Percentiles rank a stretch among this genome's conserved stretches.
phyloP scores from a whole-genome alignment of 2,329 filamentous ascomycete genomes.

The Epichloe gansuensis region DNA sequence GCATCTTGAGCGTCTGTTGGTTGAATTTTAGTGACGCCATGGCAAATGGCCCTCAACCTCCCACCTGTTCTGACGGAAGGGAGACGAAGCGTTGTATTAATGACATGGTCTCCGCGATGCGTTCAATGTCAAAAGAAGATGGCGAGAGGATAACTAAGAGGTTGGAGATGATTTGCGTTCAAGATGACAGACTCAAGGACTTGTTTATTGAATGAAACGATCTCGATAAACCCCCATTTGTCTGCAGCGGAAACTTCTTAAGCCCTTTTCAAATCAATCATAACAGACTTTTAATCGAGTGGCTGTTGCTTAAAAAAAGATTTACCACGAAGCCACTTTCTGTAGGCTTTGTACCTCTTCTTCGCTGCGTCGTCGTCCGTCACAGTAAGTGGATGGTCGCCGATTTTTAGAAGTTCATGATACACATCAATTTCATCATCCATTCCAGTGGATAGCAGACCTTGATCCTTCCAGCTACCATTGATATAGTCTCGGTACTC shows the following conservation, averaged over 20 bases:
- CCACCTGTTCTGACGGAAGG: not conserved
- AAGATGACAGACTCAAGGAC: not conserved
- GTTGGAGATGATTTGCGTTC: not conserved
- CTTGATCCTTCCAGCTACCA: constrained; percentile 50
- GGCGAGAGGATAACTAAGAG: not conserved
- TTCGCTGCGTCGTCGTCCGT: constrained; percentile 75
- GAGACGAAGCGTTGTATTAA: not conserved
- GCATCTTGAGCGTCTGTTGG: constrained; percentile 50
- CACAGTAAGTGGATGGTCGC: constrained; percentile 76
- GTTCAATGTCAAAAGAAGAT: not conserved
- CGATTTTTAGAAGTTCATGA: constrained; percentile 60
- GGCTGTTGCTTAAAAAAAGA: constrained; percentile 89
- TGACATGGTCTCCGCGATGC: not conserved
- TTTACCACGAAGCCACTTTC: constrained; percentile 89
- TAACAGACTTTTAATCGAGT: constrained; percentile 30
- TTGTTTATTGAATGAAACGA: not conserved
- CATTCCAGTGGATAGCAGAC: constrained; percentile 38
- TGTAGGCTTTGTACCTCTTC: constrained; percentile 93
- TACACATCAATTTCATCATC: constrained; percentile 44
- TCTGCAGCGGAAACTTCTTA: not conserved
- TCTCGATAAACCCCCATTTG: not conserved
- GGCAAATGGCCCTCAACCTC: not conserved
- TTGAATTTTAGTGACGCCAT: constrained; percentile 34
- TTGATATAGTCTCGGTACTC: constrained; percentile 76
- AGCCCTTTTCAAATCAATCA: not conserved